phyloP scores from a whole-genome alignment of 2,329 filamentous ascomycete genomes.

The Colletotrichum lindemuthianum region DNA sequence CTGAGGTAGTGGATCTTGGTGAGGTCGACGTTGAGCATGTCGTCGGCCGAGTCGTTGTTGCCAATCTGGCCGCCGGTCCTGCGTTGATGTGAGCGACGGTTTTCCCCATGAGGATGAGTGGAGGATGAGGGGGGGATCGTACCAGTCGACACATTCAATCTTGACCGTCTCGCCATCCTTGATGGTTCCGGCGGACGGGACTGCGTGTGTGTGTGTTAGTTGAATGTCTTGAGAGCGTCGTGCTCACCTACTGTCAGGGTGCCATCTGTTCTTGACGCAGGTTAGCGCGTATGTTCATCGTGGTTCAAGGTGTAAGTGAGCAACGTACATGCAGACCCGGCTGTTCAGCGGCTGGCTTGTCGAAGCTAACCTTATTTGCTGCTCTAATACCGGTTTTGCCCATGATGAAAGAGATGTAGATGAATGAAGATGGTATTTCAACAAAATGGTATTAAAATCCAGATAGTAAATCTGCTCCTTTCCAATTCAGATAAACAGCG shows the following conservation, averaged over 20 bases:
- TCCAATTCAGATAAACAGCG: too few relatives aligned
- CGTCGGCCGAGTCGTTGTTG: conserved; percentile 91
- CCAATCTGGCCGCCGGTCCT: conserved; percentile 83
- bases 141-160: conserved; percentile 91
- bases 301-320: neutral
- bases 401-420: conserved; percentile 51
- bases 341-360: conserved; percentile 77
- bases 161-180: conserved; percentile 89
- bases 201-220: conserved; percentile 52
- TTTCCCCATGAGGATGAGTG: conserved; percentile 3
- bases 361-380: conserved; percentile 76
- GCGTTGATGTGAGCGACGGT: conserved; percentile 23
- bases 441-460: neutral
- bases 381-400: conserved; percentile 71
- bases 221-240: neutral
- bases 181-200: conserved; percentile 78
- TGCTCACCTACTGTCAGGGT: conserved; percentile 77
- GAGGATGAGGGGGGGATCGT: conserved; percentile 29
- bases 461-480: too few relatives aligned
- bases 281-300: neutral
- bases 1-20: conserved; percentile 88
- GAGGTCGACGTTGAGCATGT: conserved; percentile 84
- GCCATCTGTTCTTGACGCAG: conserved; percentile 82
- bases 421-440: neutral
- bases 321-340: conserved; percentile 73